These are phyloP conservation scores for Puccinia coronata DNA, from an alignment of 1,284 basidiomycete genomes.

Conservation along the genomic window DNA sequence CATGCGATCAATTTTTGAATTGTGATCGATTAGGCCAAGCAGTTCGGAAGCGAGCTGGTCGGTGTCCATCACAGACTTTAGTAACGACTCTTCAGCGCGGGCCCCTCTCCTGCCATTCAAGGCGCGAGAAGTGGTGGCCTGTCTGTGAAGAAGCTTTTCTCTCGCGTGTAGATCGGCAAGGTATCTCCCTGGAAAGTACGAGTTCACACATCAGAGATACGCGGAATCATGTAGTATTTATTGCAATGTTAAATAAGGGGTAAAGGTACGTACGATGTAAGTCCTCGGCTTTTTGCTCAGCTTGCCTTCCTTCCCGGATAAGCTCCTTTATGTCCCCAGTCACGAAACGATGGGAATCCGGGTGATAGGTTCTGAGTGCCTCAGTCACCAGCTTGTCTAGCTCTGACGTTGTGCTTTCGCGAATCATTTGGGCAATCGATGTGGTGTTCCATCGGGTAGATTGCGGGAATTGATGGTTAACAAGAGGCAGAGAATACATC, in stretches of 20 bases:
- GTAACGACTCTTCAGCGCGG: conserved; percentile 22
- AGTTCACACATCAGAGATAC: background rate
- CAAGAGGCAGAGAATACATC: background rate
- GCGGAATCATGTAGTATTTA: too few relatives aligned
- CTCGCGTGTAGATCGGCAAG: conserved; percentile 2
- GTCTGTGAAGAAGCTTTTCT: conserved; percentile 34
- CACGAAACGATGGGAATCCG: conserved; percentile 35
- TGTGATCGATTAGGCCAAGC: conserved; percentile 1
- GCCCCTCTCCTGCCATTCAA: conserved; percentile 35
- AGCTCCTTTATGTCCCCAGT: conserved; percentile 10
- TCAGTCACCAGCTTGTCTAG: too few relatives aligned
- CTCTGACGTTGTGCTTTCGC: background rate
- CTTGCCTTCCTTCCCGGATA: background rate
- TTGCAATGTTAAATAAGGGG: background rate
- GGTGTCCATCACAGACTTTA: conserved; percentile 22
- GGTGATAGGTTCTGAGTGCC: conserved; percentile 14
- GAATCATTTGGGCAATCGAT: conserved; percentile 28
- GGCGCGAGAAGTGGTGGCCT: conserved; percentile 23
- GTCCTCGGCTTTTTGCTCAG: conserved; percentile 5
- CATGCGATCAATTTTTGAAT: conserved; percentile 27
- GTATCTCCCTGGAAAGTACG: too few relatives aligned
- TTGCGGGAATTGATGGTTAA: too few relatives aligned
- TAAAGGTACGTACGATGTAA: too few relatives aligned
- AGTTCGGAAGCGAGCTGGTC: conserved; percentile 26
- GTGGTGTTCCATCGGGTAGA: background rate